phyloP scores from a whole-genome alignment of 306 rosid genomes.

The Cicer bijugum region DNA sequence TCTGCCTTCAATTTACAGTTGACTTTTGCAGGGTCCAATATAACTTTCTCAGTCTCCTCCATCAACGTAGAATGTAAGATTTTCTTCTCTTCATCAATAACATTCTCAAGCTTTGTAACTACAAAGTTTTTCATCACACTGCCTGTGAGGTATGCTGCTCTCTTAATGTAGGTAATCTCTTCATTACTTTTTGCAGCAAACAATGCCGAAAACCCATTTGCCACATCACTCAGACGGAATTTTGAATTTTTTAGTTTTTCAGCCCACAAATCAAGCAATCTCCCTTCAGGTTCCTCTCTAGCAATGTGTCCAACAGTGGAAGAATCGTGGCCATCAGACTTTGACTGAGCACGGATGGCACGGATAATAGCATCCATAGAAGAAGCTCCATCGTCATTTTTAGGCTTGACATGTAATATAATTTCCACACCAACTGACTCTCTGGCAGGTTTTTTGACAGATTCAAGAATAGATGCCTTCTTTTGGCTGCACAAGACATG shows the following conservation, averaged over 20 bases:
- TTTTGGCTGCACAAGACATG: slow-evolving; percentile 86
- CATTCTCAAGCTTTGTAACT: slow-evolving; percentile 83
- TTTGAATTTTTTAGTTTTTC: slow-evolving; percentile 65
- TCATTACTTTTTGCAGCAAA: slow-evolving; percentile 70
- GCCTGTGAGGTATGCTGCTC: slow-evolving; percentile 80
- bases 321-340: slow-evolving; percentile 60
- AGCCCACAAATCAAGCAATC: slow-evolving; percentile 74
- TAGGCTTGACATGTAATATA: slow-evolving; percentile 76
- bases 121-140: slow-evolving; percentile 81
- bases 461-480: slow-evolving; percentile 81
- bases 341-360: slow-evolving; percentile 64
- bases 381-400: slow-evolving; percentile 75
- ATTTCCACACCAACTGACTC: slow-evolving; percentile 81
- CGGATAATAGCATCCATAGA: slow-evolving; percentile 74
- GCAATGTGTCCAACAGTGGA: slow-evolving; percentile 72
- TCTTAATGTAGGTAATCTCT: slow-evolving; percentile 75
- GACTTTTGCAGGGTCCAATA: slow-evolving; percentile 78
- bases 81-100: slow-evolving; percentile 91
- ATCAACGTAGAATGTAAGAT: slow-evolving; percentile 79
- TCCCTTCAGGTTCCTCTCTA: slow-evolving; percentile 91
- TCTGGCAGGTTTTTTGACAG: slow-evolving; percentile 65
- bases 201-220: slow-evolving; percentile 77
- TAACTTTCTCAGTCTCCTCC: slow-evolving; percentile 93
- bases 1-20: slow-evolving; percentile 75
- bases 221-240: slow-evolving; percentile 64